Percentiles rank a stretch among this genome's conserved stretches.
phyloP scores from a whole-genome alignment of 2,329 filamentous ascomycete species.

The Mariannaea elegans region DNA sequence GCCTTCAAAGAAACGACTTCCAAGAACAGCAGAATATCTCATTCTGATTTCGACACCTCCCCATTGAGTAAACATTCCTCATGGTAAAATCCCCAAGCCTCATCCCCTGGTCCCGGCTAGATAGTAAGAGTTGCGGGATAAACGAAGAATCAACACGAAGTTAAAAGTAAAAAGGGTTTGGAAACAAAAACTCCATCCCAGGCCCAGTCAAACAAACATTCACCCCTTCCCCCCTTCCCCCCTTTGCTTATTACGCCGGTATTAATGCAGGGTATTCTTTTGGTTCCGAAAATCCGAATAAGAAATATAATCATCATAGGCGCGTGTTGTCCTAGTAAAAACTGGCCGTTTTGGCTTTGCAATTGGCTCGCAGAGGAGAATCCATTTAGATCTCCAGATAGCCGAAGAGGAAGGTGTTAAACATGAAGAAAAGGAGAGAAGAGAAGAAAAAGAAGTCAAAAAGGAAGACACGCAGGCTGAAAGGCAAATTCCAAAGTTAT shows the following conservation, averaged over 20 bases:
- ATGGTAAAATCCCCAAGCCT: conserved; percentile 2
- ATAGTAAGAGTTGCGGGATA: conserved; percentile 9
- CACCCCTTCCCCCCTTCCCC: too few species aligned
- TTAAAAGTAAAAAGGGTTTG: conserved; percentile 18
- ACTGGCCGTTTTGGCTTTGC: conserved; percentile 24
- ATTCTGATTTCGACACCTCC: conserved; percentile 32
- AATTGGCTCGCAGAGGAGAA: conserved; percentile 18
- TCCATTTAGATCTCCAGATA: conserved; percentile 31
- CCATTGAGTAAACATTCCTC: conserved; percentile 3
- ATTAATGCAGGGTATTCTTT: conserved; percentile 43
- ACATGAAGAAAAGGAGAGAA: conserved; percentile 25
- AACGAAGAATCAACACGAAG: conserved; percentile 17
- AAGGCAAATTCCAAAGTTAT: conserved; percentile 13
- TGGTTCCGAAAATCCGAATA: conserved; percentile 4
- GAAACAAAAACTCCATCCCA: conserved; percentile 29
- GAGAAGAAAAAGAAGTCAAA: conserved; percentile 16
- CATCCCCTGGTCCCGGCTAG: conserved; percentile 2
- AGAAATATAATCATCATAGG: conserved; percentile 31
- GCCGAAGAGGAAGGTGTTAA: conserved; percentile 15
- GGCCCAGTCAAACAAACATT: conserved; percentile 16
- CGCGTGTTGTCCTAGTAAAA: conserved; percentile 27
- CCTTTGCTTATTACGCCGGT: conserved; percentile 35
- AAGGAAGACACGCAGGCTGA: conserved; percentile 26
- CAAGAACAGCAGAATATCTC: conserved; percentile 26
- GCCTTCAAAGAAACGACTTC: conserved; percentile 11